These are phyloP conservation scores for Sclerotinia nivalis DNA, from an alignment of 2,329 filamentous ascomycete genomes.

Conservation along the genomic window DNA sequence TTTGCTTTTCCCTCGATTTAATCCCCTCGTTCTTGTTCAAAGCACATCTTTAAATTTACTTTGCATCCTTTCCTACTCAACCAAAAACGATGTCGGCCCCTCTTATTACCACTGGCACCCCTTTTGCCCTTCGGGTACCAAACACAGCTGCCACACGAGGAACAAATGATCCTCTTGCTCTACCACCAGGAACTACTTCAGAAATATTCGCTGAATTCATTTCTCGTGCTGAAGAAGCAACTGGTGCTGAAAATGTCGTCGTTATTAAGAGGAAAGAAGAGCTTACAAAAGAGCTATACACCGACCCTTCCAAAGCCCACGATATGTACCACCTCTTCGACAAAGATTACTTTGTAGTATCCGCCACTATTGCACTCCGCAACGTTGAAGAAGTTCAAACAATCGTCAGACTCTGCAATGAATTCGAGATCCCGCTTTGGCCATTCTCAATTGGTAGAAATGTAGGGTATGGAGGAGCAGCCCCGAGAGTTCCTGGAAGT, in stretches of 20 bases:
- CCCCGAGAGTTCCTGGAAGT: conserved; percentile 53
- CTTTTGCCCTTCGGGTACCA: neutral
- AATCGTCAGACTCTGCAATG: conserved; percentile 47
- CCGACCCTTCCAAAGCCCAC: conserved; percentile 35
- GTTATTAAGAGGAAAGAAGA: conserved; percentile 23
- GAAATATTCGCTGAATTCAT: conserved; percentile 25
- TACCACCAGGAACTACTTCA: conserved; percentile 24
- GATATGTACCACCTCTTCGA: conserved; percentile 46
- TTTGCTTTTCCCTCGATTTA: neutral
- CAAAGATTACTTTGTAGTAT: conserved; percentile 44
- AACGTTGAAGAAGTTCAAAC: conserved; percentile 50
- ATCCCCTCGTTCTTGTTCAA: neutral
- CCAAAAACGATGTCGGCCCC: neutral
- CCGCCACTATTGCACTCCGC: conserved; percentile 24
- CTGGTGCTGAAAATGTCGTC: conserved; percentile 20
- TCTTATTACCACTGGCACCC: neutral
- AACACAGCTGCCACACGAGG: neutral
- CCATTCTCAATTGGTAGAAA: conserved; percentile 49
- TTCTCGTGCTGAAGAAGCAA: conserved; percentile 7
- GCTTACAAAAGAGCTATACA: conserved; percentile 26
- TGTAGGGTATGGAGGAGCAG: conserved; percentile 52
- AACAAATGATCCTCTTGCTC: conserved; percentile 23
- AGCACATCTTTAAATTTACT: neutral
- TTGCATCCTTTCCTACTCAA: neutral
- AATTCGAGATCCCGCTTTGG: conserved; percentile 49